These are phyloP conservation scores for Boechera divaricarpa DNA, from an alignment of 345 rosid species.

Conservation along the genomic window DNA sequence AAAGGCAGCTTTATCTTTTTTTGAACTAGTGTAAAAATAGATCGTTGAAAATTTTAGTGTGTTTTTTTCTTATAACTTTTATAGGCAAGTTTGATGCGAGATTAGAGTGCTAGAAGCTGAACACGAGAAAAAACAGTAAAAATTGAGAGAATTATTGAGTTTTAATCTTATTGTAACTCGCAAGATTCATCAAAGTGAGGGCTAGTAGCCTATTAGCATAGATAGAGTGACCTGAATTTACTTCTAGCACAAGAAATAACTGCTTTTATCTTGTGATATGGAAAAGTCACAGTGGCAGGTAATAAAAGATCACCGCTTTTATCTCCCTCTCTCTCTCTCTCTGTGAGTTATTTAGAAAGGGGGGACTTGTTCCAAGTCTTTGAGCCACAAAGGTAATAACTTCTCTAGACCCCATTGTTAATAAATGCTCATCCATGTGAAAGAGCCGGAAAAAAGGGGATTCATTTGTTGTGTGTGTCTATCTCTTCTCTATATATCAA, in stretches of 20 bases:
- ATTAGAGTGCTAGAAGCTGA: constrained; percentile 5
- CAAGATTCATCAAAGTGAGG: constrained; percentile 33
- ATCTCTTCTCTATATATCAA: constrained; percentile 37
- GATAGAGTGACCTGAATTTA: constrained; percentile 34
- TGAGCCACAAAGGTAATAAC: constrained; percentile 46
- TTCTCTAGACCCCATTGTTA: constrained; percentile 44
- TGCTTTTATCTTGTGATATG: constrained; percentile 23
- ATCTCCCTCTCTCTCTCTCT: neutral
- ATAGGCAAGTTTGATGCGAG: neutral
- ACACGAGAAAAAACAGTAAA: neutral
- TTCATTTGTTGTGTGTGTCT: constrained; percentile 35
- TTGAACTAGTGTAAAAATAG: neutral
- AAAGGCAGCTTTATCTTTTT: neutral
- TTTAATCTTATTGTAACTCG: neutral
- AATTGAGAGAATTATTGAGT: neutral
- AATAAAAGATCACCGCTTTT: constrained; percentile 38
- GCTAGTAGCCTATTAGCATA: constrained; percentile 10
- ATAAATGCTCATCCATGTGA: constrained; percentile 50
- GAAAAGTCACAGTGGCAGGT: constrained; percentile 39
- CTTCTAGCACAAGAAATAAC: constrained; percentile 38
- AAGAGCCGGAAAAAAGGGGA: constrained; percentile 39
- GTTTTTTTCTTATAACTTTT: neutral
- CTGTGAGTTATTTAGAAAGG: constrained; percentile 8
- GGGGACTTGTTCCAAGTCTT: constrained; percentile 44
- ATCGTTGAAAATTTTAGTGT: neutral